Evolutionary conservation across 345 rosid species (phyloP), one percentile per base, ranked within the genome.

Genomic region (Hypericum perforatum): DNA sequence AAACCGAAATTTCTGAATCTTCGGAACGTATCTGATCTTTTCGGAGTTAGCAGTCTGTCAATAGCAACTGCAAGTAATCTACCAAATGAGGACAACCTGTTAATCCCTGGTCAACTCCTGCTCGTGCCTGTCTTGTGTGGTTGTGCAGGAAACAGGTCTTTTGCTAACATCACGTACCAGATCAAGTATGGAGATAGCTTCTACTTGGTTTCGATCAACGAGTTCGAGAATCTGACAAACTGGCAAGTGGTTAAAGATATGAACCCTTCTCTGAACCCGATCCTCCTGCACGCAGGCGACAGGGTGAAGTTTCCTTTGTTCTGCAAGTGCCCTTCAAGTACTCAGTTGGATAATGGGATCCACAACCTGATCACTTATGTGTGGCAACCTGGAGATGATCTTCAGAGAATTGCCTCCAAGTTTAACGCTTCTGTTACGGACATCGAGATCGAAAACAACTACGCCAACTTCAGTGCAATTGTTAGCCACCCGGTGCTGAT

Each of bases 121-220:
- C 66, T 83, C 37, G 76, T 80, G n/a, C 84, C 91, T 50, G 32
- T 76, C 53, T 15, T 6, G 22, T 83, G 86, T 59, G 65, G 73
- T 46, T 80, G 84, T 72, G 65, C 66, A 22, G 71, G 78, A 9
- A 74, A 74, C 50, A 49, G 37, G 12, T 80, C 75, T 53, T 78
- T 70, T 60, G 73, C 80, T 39, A 78, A 80, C 41, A 63, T 74
- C 62, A 76, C 76, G 4, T 83, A 78, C 16, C 61, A 68, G 65
- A 69, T 82, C 63, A 70, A 68, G 77, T 11, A 66, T 47, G 82
- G 65, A 41, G 84, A 80, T 40, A 80, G 13, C 71, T 76, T 51
- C 53, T 80, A 80, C 63, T 47, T 53, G 15, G 74, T 83, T 57
- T 74, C 84, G 4, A 60, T 49, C 52, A 38, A 52, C 32, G 44